Percentiles rank a stretch among this genome's conserved stretches.
phyloP scores from a whole-genome alignment of 31 red algal genomes.

The Pterothamnion heteromorphum region DNA sequence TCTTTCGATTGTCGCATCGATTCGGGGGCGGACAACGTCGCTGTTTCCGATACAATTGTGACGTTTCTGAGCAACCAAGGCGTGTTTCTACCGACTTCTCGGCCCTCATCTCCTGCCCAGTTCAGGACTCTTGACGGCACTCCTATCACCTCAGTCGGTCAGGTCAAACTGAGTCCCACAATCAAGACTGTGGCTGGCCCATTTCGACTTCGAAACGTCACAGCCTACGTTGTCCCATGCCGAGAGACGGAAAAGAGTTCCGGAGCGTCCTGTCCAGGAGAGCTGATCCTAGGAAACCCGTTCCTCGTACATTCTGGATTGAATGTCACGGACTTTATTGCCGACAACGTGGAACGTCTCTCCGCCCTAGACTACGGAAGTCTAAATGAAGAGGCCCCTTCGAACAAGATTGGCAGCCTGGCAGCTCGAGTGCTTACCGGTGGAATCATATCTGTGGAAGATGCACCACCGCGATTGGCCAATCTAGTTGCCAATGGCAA shows the following conservation, averaged over 20 bases:
- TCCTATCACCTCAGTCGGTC: background rate
- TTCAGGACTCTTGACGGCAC: constrained; percentile 22
- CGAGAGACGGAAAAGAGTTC: background rate
- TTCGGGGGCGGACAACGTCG: constrained; percentile 42
- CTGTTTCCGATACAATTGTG: constrained; percentile 45
- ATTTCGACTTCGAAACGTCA: constrained; percentile 47
- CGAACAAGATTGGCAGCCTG: constrained; percentile 45
- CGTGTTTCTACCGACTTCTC: background rate
- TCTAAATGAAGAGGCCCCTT: background rate
- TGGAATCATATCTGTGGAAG: background rate
- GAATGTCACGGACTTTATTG: constrained; percentile 50
- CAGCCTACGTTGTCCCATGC: constrained; percentile 5
- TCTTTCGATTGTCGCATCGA: constrained; percentile 47
- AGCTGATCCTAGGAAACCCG: constrained; percentile 40
- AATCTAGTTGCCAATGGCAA: background rate
- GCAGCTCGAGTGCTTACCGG: background rate
- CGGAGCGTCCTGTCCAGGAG: constrained; percentile 40
- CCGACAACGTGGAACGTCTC: constrained; percentile 42
- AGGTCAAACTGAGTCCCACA: constrained; percentile 14
- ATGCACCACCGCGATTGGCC: background rate
- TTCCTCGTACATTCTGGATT: constrained; percentile 36
- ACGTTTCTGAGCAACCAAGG: constrained; percentile 31
- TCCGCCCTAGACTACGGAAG: constrained; percentile 46
- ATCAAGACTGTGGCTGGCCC: constrained; percentile 37
- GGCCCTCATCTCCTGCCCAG: background rate